Percentiles rank a stretch among this genome's conserved stretches.
Evolutionary conservation across 371 early-diverging fungal species (phyloP).

Genomic region (Mucor indicus): DNA sequence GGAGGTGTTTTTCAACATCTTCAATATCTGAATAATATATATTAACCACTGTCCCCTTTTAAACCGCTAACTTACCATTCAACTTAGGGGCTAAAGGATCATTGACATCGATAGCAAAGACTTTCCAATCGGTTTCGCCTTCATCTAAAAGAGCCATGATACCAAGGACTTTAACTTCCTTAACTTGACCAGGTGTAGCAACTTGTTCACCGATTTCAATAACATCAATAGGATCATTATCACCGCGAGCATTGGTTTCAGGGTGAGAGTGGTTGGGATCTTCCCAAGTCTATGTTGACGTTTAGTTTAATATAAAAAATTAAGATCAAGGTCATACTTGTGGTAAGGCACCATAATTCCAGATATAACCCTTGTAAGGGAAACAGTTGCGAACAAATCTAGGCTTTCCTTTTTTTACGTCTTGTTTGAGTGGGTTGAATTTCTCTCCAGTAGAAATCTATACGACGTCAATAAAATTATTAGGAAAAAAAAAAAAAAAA

Average conservation of each 20-base stretch:
- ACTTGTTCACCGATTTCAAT: constrained; percentile 95
- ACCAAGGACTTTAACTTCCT: constrained; percentile 98
- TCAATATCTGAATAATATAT: constrained; percentile 70
- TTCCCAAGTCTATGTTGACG: constrained; percentile 89
- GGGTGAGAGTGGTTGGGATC: constrained; percentile 85
- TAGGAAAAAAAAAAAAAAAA: neutral
- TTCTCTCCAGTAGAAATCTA: constrained; percentile 71
- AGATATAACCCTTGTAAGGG: constrained; percentile 99
- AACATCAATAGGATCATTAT: constrained; percentile 99
- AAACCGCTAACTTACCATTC: constrained; percentile 58
- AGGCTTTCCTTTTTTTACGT: constrained; percentile 98
- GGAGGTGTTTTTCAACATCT: constrained; percentile 94
- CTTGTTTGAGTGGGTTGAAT: constrained; percentile 99
- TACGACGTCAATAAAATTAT: neutral
- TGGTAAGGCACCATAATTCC: constrained; percentile 99
- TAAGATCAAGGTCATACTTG: constrained; percentile 51
- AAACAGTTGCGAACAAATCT: constrained; percentile 99
- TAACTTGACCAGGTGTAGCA: constrained; percentile 92
- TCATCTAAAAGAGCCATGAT: constrained; percentile 97
- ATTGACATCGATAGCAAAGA: constrained; percentile 93
- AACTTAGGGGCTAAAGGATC: constrained; percentile 92
- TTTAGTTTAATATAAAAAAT: neutral
- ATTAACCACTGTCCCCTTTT: neutral
- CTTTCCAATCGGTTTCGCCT: constrained; percentile 99
- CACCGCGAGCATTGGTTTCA: constrained; percentile 91